Evolutionary conservation across 495 filamentous ascomycete species (phyloP).

Genomic region (Tuber umbilicatum): DNA sequence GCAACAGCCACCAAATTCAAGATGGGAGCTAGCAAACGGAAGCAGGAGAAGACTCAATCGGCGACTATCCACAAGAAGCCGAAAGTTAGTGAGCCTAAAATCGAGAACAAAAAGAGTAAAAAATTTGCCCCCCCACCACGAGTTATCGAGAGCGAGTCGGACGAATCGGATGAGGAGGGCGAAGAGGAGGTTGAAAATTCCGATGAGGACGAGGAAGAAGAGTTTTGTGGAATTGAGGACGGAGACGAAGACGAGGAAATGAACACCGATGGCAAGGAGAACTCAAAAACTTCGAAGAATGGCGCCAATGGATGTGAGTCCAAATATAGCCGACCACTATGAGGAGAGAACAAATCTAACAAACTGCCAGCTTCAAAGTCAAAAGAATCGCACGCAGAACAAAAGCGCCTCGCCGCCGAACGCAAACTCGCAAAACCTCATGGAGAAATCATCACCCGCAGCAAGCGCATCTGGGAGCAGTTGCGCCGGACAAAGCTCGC

Average conservation of each 20-base stretch:
- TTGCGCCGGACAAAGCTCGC: constrained; percentile 85
- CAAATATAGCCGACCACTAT: not conserved
- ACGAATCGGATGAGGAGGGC: not conserved
- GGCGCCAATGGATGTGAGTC: constrained; percentile 26
- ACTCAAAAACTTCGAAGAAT: constrained; percentile 6
- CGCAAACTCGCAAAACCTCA: constrained; percentile 89
- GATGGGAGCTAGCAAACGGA: constrained; percentile 36
- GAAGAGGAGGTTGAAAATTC: constrained; percentile 12
- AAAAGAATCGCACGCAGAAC: constrained; percentile 82
- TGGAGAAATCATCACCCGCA: constrained; percentile 76
- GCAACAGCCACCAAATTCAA: constrained; percentile 9
- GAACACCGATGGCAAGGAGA: constrained; percentile 9
- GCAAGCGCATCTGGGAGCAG: constrained; percentile 95
- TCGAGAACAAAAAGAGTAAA: constrained; percentile 17
- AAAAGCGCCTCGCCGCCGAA: constrained; percentile 78
- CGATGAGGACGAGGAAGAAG: constrained; percentile 18
- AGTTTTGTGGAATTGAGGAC: constrained; percentile 18
- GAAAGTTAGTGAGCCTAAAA: constrained; percentile 28
- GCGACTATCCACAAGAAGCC: constrained; percentile 26
- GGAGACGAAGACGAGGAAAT: constrained; percentile 23
- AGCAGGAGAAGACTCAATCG: constrained; percentile 29
- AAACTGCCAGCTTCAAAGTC: constrained; percentile 48
- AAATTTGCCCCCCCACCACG: not conserved
- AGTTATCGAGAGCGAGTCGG: not conserved
- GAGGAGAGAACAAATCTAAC: constrained; percentile 16